Evolutionary conservation across 768 basidiomycete genomes (phyloP).

Genomic region (Mycena polygramma): DNA sequence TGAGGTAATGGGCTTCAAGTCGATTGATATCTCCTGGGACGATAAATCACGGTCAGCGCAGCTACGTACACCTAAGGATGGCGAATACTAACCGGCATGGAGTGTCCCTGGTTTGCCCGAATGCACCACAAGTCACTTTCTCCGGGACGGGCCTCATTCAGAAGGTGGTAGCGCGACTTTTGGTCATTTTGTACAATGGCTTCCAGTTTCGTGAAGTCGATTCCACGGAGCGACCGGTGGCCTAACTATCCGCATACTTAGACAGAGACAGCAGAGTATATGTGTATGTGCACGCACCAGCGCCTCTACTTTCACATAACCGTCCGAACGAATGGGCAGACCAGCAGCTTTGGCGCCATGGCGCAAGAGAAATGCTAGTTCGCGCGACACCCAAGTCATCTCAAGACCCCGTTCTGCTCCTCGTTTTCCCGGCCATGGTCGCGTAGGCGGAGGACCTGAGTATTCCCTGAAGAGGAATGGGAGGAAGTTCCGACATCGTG

Average conservation of each 20-base stretch:
- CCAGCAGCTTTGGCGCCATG: slow-evolving; percentile 26
- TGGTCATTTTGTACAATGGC: slow-evolving; percentile 64
- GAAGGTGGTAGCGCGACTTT: slow-evolving; percentile 62
- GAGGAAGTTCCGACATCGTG: slow-evolving; percentile 19
- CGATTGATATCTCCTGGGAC: slow-evolving; percentile 58
- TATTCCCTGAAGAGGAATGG: background rate
- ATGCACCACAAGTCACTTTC: slow-evolving; percentile 66
- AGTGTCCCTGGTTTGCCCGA: slow-evolving; percentile 70
- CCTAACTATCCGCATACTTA: slow-evolving; percentile 58
- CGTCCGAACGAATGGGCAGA: slow-evolving; percentile 26
- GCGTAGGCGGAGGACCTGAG: background rate
- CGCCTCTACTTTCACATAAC: slow-evolving; percentile 27
- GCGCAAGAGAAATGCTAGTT: slow-evolving; percentile 28
- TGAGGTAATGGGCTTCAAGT: slow-evolving; percentile 55
- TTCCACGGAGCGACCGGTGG: slow-evolving; percentile 63
- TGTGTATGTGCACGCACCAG: slow-evolving; percentile 16
- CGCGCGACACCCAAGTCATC: slow-evolving; percentile 17
- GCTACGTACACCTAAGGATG: no score
- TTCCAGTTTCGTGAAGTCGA: slow-evolving; percentile 61
- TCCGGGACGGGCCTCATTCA: slow-evolving; percentile 53
- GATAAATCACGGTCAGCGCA: background rate
- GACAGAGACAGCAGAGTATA: background rate
- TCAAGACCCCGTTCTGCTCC: background rate
- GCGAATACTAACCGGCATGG: slow-evolving; percentile 59
- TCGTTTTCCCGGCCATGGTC: slow-evolving; percentile 1